Percentiles rank a stretch among this genome's conserved stretches.
phyloP scores from a whole-genome alignment of 495 filamentous ascomycete species.

The Aspergillus olivimuriae region DNA sequence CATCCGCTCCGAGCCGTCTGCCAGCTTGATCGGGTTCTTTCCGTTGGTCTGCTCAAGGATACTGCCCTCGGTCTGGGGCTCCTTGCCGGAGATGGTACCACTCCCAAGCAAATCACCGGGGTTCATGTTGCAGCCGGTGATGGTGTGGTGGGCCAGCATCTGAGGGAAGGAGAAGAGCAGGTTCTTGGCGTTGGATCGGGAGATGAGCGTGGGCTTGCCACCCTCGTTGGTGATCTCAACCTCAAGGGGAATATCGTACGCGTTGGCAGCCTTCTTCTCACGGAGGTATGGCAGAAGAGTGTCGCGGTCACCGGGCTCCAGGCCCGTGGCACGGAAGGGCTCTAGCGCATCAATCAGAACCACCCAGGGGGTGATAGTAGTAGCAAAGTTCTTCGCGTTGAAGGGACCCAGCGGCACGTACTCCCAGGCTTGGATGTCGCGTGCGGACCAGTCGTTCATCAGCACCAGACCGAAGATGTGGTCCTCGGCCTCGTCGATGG shows the following conservation, averaged over 20 bases:
- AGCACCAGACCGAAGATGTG: slow-evolving; percentile 82
- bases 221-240: slow-evolving; percentile 65
- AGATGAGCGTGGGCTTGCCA: slow-evolving; percentile 59
- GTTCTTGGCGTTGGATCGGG: slow-evolving; percentile 57
- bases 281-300: slow-evolving; percentile 63
- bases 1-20: slow-evolving; percentile 61
- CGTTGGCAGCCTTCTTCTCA: slow-evolving; percentile 54
- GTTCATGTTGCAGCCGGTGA: slow-evolving; percentile 77
- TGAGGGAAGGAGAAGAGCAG: slow-evolving; percentile 90
- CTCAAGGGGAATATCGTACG: slow-evolving; percentile 70
- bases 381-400: slow-evolving; percentile 91
- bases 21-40: slow-evolving; percentile 60
- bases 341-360: slow-evolving; percentile 79
- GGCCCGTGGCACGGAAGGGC: slow-evolving; percentile 53
- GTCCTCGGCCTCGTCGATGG: slow-evolving; percentile 63
- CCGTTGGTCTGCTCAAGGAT: slow-evolving; percentile 72
- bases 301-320: slow-evolving; percentile 54
- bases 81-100: slow-evolving; percentile 80
- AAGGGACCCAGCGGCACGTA: slow-evolving; percentile 83
- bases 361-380: slow-evolving; percentile 83
- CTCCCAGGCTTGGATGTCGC: slow-evolving; percentile 90
- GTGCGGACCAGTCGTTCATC: slow-evolving; percentile 91
- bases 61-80: slow-evolving; percentile 57
- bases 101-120: slow-evolving; percentile 82
- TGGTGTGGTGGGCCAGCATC: slow-evolving; percentile 88